These are phyloP conservation scores for Pseudogymnoascus sp. DNA, from an alignment of 2,329 filamentous ascomycete species.

Conservation along the genomic window DNA sequence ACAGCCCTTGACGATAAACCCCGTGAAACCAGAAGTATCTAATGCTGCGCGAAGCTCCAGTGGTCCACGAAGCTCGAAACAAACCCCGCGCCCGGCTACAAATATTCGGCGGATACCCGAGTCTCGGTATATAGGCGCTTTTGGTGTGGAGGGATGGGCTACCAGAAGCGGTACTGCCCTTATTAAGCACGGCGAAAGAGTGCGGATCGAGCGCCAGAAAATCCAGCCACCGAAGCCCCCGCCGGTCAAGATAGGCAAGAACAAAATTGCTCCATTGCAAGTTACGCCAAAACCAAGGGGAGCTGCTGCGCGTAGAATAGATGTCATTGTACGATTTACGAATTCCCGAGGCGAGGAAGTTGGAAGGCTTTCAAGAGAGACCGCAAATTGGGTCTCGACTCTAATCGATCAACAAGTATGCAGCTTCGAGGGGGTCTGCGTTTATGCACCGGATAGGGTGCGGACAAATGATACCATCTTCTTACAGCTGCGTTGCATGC, in stretches of 20 bases:
- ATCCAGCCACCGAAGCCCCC: constrained; percentile 50
- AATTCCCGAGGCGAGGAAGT: constrained; percentile 73
- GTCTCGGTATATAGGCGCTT: constrained; percentile 77
- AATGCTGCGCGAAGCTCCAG: constrained; percentile 27
- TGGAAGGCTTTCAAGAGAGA: constrained; percentile 78
- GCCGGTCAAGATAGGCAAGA: constrained; percentile 38
- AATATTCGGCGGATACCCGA: constrained; percentile 34
- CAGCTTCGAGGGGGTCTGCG: constrained; percentile 76
- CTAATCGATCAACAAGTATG: constrained; percentile 87
- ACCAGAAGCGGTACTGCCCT: constrained; percentile 73
- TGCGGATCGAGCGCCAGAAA: constrained; percentile 81
- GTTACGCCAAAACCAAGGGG: constrained; percentile 26
- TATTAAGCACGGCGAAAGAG: constrained; percentile 71
- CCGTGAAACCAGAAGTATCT: constrained; percentile 17
- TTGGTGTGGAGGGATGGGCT: constrained; percentile 87
- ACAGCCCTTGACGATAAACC: constrained; percentile 21
- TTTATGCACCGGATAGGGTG: constrained; percentile 78
- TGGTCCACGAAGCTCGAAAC: constrained; percentile 26
- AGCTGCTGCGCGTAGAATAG: constrained; percentile 56
- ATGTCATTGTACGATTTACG: constrained; percentile 88
- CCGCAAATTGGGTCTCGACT: constrained; percentile 84
- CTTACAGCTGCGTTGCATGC: constrained; percentile 71
- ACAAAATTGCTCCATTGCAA: constrained; percentile 23
- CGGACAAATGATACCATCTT: constrained; percentile 93
- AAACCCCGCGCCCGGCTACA: neutral